phyloP scores from a whole-genome alignment of 1,284 basidiomycete species.

The Pseudozyma sp. region DNA sequence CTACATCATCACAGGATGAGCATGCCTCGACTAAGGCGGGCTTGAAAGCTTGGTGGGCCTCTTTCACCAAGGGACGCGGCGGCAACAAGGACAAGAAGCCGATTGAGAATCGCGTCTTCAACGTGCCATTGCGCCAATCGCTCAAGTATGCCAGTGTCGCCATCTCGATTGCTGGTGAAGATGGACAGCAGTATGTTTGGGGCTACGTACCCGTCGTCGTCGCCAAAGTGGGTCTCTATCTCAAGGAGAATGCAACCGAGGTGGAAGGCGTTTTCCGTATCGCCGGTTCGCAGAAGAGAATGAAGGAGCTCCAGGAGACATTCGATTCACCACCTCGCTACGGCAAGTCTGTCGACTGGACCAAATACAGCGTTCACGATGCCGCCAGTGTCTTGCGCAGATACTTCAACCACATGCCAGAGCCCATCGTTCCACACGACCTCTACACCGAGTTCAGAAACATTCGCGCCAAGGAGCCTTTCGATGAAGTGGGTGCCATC shows the following conservation, averaged over 20 bases:
- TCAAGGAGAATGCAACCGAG: conserved; percentile 76
- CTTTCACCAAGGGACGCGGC: conserved; percentile 52
- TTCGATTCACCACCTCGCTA: conserved; percentile 92
- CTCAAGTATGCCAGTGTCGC: conserved; percentile 89
- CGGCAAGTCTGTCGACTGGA: conserved; percentile 93
- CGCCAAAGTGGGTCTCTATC: conserved; percentile 84
- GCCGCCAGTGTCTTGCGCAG: conserved; percentile 94
- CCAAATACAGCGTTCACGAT: conserved; percentile 90
- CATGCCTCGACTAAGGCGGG: conserved; percentile 58
- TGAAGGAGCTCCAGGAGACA: conserved; percentile 89
- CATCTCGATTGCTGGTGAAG: conserved; percentile 85
- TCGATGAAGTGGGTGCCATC: conserved; percentile 58
- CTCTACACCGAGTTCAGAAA: conserved; percentile 90
- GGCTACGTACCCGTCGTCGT: conserved; percentile 95
- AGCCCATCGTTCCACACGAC: conserved; percentile 87
- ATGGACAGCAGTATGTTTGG: conserved; percentile 69
- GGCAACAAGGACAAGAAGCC: conserved; percentile 48
- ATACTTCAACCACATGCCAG: conserved; percentile 96
- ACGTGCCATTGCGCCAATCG: conserved; percentile 83
- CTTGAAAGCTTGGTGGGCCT: conserved; percentile 60
- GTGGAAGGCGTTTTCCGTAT: conserved; percentile 93
- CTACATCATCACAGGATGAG: conserved; percentile 40
- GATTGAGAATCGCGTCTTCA: conserved; percentile 75
- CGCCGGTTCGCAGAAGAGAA: conserved; percentile 82
- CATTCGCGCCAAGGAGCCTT: conserved; percentile 71